phyloP scores from a whole-genome alignment of 129 eudicot species.

The Artemisia annua region DNA sequence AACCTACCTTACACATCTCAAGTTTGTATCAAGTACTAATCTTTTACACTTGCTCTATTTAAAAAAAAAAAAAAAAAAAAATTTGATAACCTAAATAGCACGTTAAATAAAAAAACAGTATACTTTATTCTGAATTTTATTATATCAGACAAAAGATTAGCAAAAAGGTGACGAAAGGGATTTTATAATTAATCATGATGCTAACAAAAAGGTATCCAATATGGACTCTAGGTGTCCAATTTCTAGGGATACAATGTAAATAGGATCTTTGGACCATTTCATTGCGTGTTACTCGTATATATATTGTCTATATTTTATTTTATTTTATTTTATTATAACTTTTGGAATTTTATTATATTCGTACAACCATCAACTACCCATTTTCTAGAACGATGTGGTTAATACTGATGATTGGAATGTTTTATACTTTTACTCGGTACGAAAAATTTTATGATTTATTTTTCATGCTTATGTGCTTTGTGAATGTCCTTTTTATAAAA shows the following conservation, averaged over 20 bases:
- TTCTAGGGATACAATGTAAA: slow-evolving; percentile 15
- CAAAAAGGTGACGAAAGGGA: not conserved
- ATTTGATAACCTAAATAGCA: too few relatives aligned
- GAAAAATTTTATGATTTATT: too few relatives aligned
- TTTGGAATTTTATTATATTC: not conserved
- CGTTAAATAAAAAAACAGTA: not conserved
- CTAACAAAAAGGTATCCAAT: slow-evolving; percentile 3
- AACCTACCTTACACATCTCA: not conserved
- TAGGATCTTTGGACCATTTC: slow-evolving; percentile 8
- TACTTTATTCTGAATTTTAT: not conserved
- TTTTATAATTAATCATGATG: not conserved
- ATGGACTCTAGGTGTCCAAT: slow-evolving; percentile 22
- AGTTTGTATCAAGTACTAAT: too few relatives aligned
- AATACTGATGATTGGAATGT: not conserved
- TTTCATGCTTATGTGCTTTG: too few relatives aligned
- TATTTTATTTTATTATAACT: not conserved
- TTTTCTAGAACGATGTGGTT: not conserved
- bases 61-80: too few relatives aligned
- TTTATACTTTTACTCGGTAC: too few relatives aligned
- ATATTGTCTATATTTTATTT: not conserved
- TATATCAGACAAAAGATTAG: not conserved
- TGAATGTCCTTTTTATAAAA: too few relatives aligned
- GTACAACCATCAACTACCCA: slow-evolving; percentile 18
- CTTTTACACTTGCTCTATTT: too few relatives aligned
- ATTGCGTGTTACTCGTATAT: not conserved